Evolutionary conservation across 1,284 basidiomycete genomes (phyloP), one percentile per base, ranked within the genome.

Genomic region (Puccinia polysora): DNA sequence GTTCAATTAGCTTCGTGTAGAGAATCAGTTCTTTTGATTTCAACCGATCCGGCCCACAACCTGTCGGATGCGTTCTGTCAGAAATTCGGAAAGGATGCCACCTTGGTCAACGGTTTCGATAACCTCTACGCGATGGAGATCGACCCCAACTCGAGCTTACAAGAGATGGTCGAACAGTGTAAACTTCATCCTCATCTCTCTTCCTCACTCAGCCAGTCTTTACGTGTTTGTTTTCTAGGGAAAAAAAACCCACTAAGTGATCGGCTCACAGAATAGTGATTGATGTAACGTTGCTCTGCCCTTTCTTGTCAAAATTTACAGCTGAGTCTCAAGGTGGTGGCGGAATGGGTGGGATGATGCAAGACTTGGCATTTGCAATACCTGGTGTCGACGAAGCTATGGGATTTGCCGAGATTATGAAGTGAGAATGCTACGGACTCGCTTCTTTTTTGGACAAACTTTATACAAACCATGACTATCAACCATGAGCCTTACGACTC

Each of bases 381-480:
- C 95, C 95, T 0, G 95, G 95, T 82, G 95, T 99, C 0, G 95
- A 99, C 79, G 95, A 99, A 81, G 95, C 95, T 2, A 98, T 99
- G 95, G 95, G 93, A 73, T 99, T 99, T 77, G 96, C 95, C 0
- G 95, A 99, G 81, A 96, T 99, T 81, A 99, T 98, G 96, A 98
- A 98, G 91, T 93, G 74, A 74, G 86, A n/a, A n/a, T n/a, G n/a
- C n/a, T n/a, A n/a, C n/a, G n/a, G n/a, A n/a, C n/a, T n/a, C n/a
- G n/a, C n/a, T n/a, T n/a, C n/a, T n/a, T n/a, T n/a, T n/a, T n/a
- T n/a, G n/a, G n/a, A n/a, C n/a, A n/a, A n/a, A n/a, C n/a, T n/a
- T n/a, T n/a, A n/a, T n/a, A n/a, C n/a, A n/a, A n/a, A 52, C 38
- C 38, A 18, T 50, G 49, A 55, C 4, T 7, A 55, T 55, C 20